Conservation (phyloP, 768 basidiomycete genomes). For the Mycena crocata region DNA sequence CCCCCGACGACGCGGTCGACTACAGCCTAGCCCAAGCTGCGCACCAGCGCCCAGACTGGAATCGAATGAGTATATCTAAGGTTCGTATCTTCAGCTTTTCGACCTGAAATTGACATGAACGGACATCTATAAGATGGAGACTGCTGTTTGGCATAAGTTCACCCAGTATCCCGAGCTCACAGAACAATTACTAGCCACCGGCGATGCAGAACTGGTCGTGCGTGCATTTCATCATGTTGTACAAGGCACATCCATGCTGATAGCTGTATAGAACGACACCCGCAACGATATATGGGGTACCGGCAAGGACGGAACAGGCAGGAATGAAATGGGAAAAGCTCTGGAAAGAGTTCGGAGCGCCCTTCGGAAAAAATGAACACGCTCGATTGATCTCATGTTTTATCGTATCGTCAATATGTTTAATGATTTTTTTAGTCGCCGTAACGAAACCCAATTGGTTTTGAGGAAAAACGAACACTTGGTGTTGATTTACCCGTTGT, state of each 20-base stretch:
- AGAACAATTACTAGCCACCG: neutral
- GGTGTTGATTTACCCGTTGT: too few relatives aligned
- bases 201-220: slow-evolving; percentile 8
- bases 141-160: slow-evolving; percentile 13
- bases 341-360: slow-evolving; percentile 57
- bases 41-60: too few relatives aligned
- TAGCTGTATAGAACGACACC: neutral
- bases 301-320: slow-evolving; percentile 55
- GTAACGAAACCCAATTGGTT: too few relatives aligned
- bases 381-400: too few relatives aligned
- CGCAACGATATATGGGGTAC: slow-evolving; percentile 50
- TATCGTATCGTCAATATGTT: too few relatives aligned
- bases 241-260: neutral
- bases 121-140: neutral
- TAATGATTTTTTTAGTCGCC: too few relatives aligned
- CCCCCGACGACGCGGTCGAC: too few relatives aligned
- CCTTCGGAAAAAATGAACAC: too few relatives aligned
- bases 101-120: neutral
- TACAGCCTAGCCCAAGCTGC: too few relatives aligned
- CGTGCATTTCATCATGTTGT: neutral
- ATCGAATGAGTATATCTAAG: too few relatives aligned
- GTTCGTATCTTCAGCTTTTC: too few relatives aligned
- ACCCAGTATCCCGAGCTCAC: slow-evolving; percentile 3
- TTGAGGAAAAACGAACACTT: too few relatives aligned
- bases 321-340: slow-evolving; percentile 64